These are phyloP conservation scores for Bacidia rubella DNA, from an alignment of 495 filamentous ascomycete species.

Conservation along the genomic window DNA sequence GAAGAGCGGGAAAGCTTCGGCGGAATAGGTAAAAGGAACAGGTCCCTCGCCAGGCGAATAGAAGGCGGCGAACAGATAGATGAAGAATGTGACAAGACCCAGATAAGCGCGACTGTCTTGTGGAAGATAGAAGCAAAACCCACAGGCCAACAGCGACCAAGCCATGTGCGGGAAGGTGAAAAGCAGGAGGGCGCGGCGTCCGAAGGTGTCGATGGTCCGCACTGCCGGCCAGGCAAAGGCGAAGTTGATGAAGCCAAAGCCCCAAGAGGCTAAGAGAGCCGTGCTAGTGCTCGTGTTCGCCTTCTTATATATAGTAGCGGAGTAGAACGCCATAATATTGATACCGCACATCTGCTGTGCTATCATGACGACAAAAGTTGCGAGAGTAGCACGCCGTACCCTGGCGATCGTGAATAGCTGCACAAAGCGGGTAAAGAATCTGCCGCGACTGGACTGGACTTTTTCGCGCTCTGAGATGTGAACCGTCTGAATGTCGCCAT, in stretches of 20 bases:
- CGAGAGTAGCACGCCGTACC: slow-evolving; percentile 51
- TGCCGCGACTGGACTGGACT: slow-evolving; percentile 18
- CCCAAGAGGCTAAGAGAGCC: slow-evolving; percentile 41
- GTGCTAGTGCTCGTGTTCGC: slow-evolving; percentile 31
- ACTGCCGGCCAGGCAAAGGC: slow-evolving; percentile 42
- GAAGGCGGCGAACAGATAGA: slow-evolving; percentile 54
- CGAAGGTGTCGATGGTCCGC: slow-evolving; percentile 36
- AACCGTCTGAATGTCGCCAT: slow-evolving; percentile 17
- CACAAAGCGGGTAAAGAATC: slow-evolving; percentile 42
- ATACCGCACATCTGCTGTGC: slow-evolving; percentile 49
- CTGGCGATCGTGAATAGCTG: slow-evolving; percentile 59
- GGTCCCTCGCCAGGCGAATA: slow-evolving; percentile 61
- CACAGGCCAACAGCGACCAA: slow-evolving; percentile 34
- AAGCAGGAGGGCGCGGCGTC: slow-evolving; percentile 35
- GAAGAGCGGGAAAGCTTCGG: slow-evolving; percentile 68
- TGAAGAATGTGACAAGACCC: slow-evolving; percentile 45
- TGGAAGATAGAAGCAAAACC: slow-evolving; percentile 33
- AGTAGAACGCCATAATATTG: slow-evolving; percentile 63
- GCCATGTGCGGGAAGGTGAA: slow-evolving; percentile 41
- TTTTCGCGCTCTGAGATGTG: slow-evolving; percentile 5
- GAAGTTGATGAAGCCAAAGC: slow-evolving; percentile 45
- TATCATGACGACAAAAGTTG: slow-evolving; percentile 54
- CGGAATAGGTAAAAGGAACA: slow-evolving; percentile 61
- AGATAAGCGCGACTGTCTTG: slow-evolving; percentile 30
- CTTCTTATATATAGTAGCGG: slow-evolving; percentile 46